Percentiles rank a stretch among this genome's conserved stretches.
These are phyloP conservation scores for Syncephalastrum racemosum DNA, from an alignment of 371 early-diverging fungal species.

Conservation along the genomic window DNA sequence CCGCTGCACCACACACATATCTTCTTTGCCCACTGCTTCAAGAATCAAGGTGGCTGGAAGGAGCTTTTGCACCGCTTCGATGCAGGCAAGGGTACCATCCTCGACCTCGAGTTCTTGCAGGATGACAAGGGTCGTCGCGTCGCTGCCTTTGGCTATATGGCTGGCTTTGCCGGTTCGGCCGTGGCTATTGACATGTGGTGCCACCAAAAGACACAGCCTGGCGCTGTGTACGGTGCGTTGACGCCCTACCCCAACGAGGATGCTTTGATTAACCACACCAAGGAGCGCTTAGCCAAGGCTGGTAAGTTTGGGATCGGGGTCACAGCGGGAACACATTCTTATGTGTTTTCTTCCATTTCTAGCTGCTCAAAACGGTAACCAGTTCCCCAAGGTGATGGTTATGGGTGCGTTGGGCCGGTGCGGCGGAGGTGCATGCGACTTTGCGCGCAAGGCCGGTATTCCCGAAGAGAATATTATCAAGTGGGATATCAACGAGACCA, in stretches of 20 bases:
- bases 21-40: constrained; percentile 98
- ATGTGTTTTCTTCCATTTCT: constrained; percentile 6
- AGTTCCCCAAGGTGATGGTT: constrained; percentile 86
- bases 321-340: neutral
- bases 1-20: constrained; percentile 95
- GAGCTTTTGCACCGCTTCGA: constrained; percentile 85
- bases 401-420: constrained; percentile 98
- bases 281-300: constrained; percentile 67
- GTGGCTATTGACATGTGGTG: constrained; percentile 93
- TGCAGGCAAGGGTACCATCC: constrained; percentile 83
- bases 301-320: constrained; percentile 39
- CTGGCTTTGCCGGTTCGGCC: constrained; percentile 95
- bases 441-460: constrained; percentile 83
- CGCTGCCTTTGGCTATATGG: constrained; percentile 97
- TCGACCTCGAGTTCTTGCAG: constrained; percentile 93
- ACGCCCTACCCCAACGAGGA: constrained; percentile 86
- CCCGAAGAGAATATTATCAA: constrained; percentile 85
- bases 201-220: constrained; percentile 61
- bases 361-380: constrained; percentile 57
- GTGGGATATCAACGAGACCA: constrained; percentile 97
- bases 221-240: constrained; percentile 65
- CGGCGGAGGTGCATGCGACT: constrained; percentile 88
- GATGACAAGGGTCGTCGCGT: constrained; percentile 87
- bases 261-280: constrained; percentile 71
- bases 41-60: constrained; percentile 93